These are phyloP conservation scores for Suillus ampliporus DNA, from an alignment of 768 basidiomycete species.

Conservation along the genomic window DNA sequence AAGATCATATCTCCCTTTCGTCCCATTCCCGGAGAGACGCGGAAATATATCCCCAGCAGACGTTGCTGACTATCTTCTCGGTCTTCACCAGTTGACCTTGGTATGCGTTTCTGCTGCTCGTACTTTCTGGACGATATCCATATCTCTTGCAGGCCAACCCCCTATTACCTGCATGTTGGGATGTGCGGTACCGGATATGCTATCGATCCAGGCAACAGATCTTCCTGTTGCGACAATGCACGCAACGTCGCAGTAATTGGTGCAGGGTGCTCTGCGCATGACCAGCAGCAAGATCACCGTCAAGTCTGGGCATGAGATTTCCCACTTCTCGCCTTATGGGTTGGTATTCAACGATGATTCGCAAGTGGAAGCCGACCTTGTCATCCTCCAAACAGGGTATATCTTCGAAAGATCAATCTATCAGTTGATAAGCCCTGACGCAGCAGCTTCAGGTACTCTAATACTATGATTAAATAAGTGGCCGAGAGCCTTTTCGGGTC, in stretches of 20 bases:
- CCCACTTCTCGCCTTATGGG: slow-evolving; percentile 6
- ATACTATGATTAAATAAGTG: slow-evolving; percentile 11
- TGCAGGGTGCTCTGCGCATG: slow-evolving; percentile 20
- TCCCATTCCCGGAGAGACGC: slow-evolving; percentile 11
- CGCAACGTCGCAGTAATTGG: slow-evolving; percentile 16
- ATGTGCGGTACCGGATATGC: slow-evolving; percentile 3
- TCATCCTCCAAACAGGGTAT: slow-evolving; percentile 12
- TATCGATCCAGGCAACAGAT: slow-evolving; percentile 1
- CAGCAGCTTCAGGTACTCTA: slow-evolving; percentile 7
- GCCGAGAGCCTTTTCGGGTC: slow-evolving; percentile 8
- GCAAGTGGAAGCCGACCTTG: slow-evolving; percentile 8
- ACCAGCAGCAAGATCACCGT: slow-evolving; percentile 6
- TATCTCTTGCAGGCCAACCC: background rate
- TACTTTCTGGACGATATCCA: slow-evolving; percentile 5
- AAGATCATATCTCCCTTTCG: slow-evolving; percentile 16
- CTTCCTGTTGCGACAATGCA: background rate
- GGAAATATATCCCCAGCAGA: slow-evolving; percentile 11
- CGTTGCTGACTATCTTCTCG: slow-evolving; percentile 17
- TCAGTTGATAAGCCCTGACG: background rate
- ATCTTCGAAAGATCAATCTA: background rate
- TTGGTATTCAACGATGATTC: slow-evolving; percentile 12
- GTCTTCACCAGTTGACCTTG: slow-evolving; percentile 12
- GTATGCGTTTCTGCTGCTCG: background rate
- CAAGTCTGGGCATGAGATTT: slow-evolving; percentile 12
- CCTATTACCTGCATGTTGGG: slow-evolving; percentile 4